Conservation (phyloP, 352 stramenopile genomes). For the Pythium myriotylum region DNA sequence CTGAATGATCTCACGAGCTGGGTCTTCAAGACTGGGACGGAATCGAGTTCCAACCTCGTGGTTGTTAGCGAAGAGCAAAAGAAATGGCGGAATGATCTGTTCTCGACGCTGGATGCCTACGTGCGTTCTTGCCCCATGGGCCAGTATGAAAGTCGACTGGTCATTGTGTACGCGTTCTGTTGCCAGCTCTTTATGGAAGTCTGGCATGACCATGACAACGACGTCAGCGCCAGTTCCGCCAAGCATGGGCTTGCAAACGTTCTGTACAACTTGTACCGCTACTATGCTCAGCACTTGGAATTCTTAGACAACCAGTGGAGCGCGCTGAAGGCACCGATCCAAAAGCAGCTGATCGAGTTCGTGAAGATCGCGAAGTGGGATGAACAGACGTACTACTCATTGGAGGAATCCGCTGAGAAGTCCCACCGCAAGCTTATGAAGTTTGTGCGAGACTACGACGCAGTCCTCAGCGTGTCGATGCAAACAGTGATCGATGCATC, state of each 20-base stretch:
- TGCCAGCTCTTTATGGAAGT: slow-evolving; percentile 83
- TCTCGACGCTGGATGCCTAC: slow-evolving; percentile 92
- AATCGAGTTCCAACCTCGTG: not conserved
- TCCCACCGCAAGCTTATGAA: slow-evolving; percentile 99
- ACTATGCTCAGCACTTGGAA: slow-evolving; percentile 93
- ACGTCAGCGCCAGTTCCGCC: slow-evolving; percentile 11
- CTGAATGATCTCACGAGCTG: slow-evolving; percentile 63
- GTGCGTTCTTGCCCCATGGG: slow-evolving; percentile 88
- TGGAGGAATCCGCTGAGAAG: slow-evolving; percentile 97
- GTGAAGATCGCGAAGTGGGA: slow-evolving; percentile 99
- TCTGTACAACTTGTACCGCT: slow-evolving; percentile 93
- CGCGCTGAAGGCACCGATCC: slow-evolving; percentile 92
- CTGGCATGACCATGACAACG: slow-evolving; percentile 29
- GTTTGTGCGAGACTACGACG: slow-evolving; percentile 93
- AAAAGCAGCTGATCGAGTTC: slow-evolving; percentile 98
- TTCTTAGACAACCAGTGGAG: slow-evolving; percentile 85
- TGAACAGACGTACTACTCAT: slow-evolving; percentile 99
- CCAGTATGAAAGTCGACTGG: slow-evolving; percentile 90
- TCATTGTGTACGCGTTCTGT: slow-evolving; percentile 91
- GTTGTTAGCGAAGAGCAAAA: slow-evolving; percentile 40
- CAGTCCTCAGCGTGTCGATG: slow-evolving; percentile 79
- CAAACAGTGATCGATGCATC: slow-evolving; percentile 89
- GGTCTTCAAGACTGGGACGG: slow-evolving; percentile 44
- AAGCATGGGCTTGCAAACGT: slow-evolving; percentile 83
- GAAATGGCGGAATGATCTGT: slow-evolving; percentile 79